Percentiles rank a stretch among this genome's conserved stretches.
Evolutionary conservation across 2,329 filamentous ascomycete genomes (phyloP).

Genomic region (Hansfordia pulvinata): DNA sequence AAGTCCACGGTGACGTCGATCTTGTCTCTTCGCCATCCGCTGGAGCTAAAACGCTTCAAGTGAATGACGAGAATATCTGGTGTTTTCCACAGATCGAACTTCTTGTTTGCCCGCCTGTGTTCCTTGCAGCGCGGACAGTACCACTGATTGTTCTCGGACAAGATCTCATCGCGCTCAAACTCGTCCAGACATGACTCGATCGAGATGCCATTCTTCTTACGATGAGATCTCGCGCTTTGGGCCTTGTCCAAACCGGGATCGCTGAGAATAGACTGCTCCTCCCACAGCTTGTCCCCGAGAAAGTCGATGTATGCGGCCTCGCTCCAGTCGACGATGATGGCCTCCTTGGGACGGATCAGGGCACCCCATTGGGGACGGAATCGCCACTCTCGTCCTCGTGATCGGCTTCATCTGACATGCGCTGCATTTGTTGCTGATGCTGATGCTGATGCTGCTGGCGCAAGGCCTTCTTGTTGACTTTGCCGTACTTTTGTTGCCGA

Average conservation of each 20-base stretch:
- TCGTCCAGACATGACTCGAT: constrained; percentile 88
- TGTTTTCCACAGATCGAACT: constrained; percentile 92
- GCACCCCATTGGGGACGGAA: constrained; percentile 35
- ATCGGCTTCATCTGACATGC: constrained; percentile 8
- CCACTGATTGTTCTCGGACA: constrained; percentile 95
- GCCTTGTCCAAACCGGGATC: constrained; percentile 53
- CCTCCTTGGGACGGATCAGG: constrained; percentile 69
- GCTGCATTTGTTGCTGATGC: constrained; percentile 15
- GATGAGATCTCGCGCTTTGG: constrained; percentile 46
- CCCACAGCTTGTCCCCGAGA: constrained; percentile 48
- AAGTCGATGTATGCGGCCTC: constrained; percentile 55
- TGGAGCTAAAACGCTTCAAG: constrained; percentile 87
- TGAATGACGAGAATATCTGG: constrained; percentile 93
- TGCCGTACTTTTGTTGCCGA: too few relatives aligned
- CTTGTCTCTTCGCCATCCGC: constrained; percentile 74
- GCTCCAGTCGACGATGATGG: constrained; percentile 77
- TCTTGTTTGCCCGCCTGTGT: constrained; percentile 83
- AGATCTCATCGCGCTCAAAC: constrained; percentile 80
- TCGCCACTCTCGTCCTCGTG: constrained; percentile 19
- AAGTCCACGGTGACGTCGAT: constrained; percentile 86
- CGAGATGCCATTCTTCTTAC: constrained; percentile 63
- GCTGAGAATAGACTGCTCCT: constrained; percentile 34
- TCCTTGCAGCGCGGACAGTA: constrained; percentile 95
- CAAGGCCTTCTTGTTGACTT: constrained; percentile 29
- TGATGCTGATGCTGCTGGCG: constrained; percentile 12